Evolutionary conservation across 768 basidiomycete genomes (phyloP).

Genomic region (Lactarius pseudohatsudake): DNA sequence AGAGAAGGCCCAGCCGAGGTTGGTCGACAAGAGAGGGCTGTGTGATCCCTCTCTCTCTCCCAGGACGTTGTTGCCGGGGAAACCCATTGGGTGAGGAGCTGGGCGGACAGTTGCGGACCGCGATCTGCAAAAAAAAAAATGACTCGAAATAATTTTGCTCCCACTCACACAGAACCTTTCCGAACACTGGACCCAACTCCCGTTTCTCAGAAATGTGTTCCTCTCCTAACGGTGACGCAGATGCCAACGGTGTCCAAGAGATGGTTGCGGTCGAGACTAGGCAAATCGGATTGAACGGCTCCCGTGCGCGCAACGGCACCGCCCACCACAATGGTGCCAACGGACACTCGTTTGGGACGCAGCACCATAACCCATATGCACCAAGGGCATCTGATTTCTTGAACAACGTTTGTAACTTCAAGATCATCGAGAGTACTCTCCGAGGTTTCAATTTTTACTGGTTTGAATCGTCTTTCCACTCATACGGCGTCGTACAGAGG

Average conservation of each 20-base stretch:
- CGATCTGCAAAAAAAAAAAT: neutral
- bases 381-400: slow-evolving; percentile 90
- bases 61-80: neutral
- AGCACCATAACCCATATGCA: slow-evolving; percentile 75
- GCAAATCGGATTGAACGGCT: slow-evolving; percentile 39
- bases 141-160: slow-evolving; percentile 1
- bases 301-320: slow-evolving; percentile 38
- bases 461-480: slow-evolving; percentile 10
- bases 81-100: neutral
- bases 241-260: slow-evolving; percentile 48
- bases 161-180: neutral
- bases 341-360: slow-evolving; percentile 37
- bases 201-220: slow-evolving; percentile 50
- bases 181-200: neutral
- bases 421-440: slow-evolving; percentile 95
- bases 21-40: neutral
- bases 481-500: slow-evolving; percentile 60
- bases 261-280: slow-evolving; percentile 70
- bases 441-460: slow-evolving; percentile 58
- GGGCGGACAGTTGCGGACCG: neutral
- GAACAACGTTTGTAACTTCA: slow-evolving; percentile 90
- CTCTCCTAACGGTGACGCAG: slow-evolving; percentile 55
- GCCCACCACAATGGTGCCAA: slow-evolving; percentile 35
- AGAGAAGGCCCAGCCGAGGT: neutral
- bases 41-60: neutral